phyloP scores from a whole-genome alignment of 106 monocot species.

The Ottelia alismoides region DNA sequence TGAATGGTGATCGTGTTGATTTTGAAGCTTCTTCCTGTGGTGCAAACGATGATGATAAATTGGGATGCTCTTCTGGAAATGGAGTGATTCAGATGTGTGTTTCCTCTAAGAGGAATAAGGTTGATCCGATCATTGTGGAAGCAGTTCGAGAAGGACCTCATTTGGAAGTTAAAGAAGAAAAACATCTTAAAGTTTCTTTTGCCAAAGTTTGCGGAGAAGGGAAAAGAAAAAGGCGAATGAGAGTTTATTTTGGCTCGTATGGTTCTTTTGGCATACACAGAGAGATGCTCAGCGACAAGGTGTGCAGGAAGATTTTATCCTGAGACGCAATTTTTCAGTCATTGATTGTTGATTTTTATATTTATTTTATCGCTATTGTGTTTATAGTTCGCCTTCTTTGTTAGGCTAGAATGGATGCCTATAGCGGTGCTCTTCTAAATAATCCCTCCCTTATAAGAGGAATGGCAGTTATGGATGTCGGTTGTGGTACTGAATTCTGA shows the following conservation, averaged over 20 bases:
- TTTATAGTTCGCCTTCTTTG: neutral
- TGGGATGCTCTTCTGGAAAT: too few species aligned
- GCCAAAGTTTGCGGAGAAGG: constrained; percentile 43
- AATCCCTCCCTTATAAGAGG: constrained; percentile 76
- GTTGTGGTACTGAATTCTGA: constrained; percentile 97
- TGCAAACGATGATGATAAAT: too few species aligned
- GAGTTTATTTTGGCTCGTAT: constrained; percentile 81
- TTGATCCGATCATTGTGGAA: too few species aligned
- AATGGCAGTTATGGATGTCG: constrained; percentile 89
- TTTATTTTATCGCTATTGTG: too few species aligned
- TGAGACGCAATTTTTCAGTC: too few species aligned
- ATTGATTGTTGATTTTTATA: too few species aligned
- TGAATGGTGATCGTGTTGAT: neutral
- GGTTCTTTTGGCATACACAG: constrained; percentile 89
- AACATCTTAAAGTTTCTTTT: constrained; percentile 37
- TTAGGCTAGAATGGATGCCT: constrained; percentile 82
- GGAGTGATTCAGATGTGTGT: too few species aligned
- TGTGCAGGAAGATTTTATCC: too few species aligned
- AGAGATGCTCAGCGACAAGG: constrained; percentile 97
- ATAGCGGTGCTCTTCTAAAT: constrained; percentile 58
- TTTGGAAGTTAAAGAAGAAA: constrained; percentile 25
- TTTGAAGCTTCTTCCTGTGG: too few species aligned
- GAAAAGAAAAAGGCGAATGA: constrained; percentile 63
- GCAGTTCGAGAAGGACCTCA: constrained; percentile 2
- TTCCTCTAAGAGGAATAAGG: too few species aligned